Percentiles rank a stretch among this genome's conserved stretches.
Conservation (phyloP, 805 yeast genomes). For the Candida gorgasii region DNA sequence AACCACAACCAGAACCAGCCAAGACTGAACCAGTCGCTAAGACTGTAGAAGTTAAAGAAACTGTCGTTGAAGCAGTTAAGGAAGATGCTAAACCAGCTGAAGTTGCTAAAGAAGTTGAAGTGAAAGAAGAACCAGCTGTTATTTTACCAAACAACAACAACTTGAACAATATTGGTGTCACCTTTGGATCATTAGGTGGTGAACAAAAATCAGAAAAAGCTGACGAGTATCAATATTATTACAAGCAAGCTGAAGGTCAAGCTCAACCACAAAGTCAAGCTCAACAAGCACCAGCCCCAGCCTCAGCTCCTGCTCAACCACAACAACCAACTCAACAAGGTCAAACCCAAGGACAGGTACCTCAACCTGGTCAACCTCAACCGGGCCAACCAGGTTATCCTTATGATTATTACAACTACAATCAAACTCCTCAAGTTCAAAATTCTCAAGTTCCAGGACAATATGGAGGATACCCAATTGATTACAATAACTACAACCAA, state of each 20-base stretch:
- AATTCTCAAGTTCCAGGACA: conserved; percentile 43
- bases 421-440: conserved; percentile 36
- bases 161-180: conserved; percentile 53
- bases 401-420: conserved; percentile 24
- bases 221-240: conserved; percentile 10
- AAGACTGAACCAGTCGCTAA: conserved; percentile 19
- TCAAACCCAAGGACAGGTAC: conserved; percentile 12
- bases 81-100: conserved; percentile 22
- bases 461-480: conserved; percentile 47
- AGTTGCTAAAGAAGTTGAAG: conserved; percentile 14
- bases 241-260: conserved; percentile 19
- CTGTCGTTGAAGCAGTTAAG: conserved; percentile 24
- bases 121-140: conserved; percentile 34
- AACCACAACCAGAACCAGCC: conserved; percentile 18
- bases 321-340: conserved; percentile 6
- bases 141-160: conserved; percentile 55
- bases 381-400: conserved; percentile 20
- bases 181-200: conserved; percentile 60
- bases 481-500: conserved; percentile 42
- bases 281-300: conserved; percentile 12
- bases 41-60: conserved; percentile 14
- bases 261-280: conserved; percentile 16
- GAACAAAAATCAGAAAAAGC: conserved; percentile 40
- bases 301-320: conserved; percentile 13
- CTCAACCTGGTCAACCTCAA: conserved; percentile 18